Evolutionary conservation across 257 asterid genomes (phyloP), one percentile per base, ranked within the genome.

Genomic region (Cinchona pubescens): DNA sequence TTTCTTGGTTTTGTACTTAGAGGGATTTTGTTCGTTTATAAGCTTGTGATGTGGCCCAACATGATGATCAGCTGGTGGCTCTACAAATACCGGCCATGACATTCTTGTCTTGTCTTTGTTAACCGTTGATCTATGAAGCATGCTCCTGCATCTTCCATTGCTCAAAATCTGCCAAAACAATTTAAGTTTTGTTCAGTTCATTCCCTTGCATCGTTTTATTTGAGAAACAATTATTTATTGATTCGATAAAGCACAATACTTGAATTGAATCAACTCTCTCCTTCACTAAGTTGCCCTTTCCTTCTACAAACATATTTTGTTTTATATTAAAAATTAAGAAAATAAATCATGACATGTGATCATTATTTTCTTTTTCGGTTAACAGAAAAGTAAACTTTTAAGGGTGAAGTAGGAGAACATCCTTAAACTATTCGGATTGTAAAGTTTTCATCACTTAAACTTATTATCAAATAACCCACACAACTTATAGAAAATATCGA

Each of bases 81-180:
- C 96, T 79, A 90, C 7, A 35, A 90, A 89, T 62, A 87, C 91
- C 3, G 91, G 91, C 95, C 95, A 87, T 0, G 92, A 89, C 90
- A 89, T 87, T 84, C 95, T 86, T 4, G 92, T 84, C 29, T 56
- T 56, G 10, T 87, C 88, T 80, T 89, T 89, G 81, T 74, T 87
- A 63, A 89, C 95, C 0, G 79, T 83, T 19, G 82, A 81, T 43
- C 95, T 73, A 46, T 87, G 92, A 11, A 60, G 76, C 78, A 89
- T 89, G 10, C 88, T 87, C 82, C 82, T 87, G 38, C 81, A 89
- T 29, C 77, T 82, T 45, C 92, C 95, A 72, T 90, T 87, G 86
- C 94, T 90, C 35, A 88, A 69, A 66, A 90, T 88, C 96, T 90
- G 76, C 9, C 18, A 27, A 43, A 18, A 15, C 38, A 3, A 37